Base-by-base conservation (phyloP, 768 basidiomycete genomes). In the Sporobolomyces roseus region DNA sequence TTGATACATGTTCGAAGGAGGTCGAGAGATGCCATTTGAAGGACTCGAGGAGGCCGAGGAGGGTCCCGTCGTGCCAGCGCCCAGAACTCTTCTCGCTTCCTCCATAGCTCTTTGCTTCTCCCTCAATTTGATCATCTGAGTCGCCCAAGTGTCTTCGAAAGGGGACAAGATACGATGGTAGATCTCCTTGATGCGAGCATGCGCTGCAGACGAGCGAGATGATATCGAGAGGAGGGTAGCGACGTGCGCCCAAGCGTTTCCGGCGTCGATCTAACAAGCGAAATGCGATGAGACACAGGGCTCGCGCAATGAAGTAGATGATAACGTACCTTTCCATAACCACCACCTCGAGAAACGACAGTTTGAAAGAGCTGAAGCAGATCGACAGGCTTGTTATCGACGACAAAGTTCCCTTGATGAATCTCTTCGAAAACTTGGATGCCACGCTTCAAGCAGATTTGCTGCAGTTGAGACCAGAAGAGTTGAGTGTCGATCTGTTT, bases 111-210 rank as follows among this genome's bases (percentile, higher is more conserved):
- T 13, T 19, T 65, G 55, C 36, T 65, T 65, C 46, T 65, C 55
- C 35, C 55, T 52, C 43, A 54, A 25, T 43, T 56, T 61, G 43
- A 67, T 29, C 46, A 62, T 41, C 27, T 33, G 16, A 12, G 27
- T 21, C 10, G 61, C 25, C 66, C 66, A 68, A 10, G 3, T 1
- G 48, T 68, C 66, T 55, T 68, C 66, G 61, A 49, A 63, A 23
- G 48, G 48, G 5, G 29, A 14, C 35, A 68, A 23, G n/a, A 51
- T 16, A 9, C 61, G 66, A 29, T 62, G 21, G 38, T 68, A 68
- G 29, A 68, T 61, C 29, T 68, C 61, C 17, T 55, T 55, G 38
- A 68, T 23, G 17, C 36, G 53, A 10, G 14, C 21, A 14, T 61
- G 60, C 5, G 23, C 25, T 5, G 27, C 23, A 1, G 66, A 13